Evolutionary conservation across 1,284 basidiomycete genomes (phyloP).

Genomic region (Moesziomyces sp.): DNA sequence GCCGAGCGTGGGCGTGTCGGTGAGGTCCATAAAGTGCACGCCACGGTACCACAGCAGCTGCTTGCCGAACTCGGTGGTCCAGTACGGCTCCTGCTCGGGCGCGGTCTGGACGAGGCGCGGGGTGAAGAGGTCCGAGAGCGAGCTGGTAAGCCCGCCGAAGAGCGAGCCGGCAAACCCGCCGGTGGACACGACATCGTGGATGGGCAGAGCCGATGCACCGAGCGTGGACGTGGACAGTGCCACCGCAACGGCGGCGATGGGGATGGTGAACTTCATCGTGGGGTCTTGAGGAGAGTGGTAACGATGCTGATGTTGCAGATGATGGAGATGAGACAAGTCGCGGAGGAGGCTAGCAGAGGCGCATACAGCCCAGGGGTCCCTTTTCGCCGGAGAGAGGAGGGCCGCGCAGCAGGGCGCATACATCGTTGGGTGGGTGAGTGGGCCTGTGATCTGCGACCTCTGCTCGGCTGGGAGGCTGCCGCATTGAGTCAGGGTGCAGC

Average conservation of each 20-base stretch:
- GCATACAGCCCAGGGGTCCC: not conserved
- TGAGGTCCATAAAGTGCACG: constrained; percentile 60
- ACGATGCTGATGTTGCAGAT: constrained; percentile 1
- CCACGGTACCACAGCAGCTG: constrained; percentile 47
- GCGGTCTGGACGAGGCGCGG: constrained; percentile 44
- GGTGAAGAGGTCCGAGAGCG: constrained; percentile 18
- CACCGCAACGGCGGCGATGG: constrained; percentile 17
- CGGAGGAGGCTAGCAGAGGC: not conserved
- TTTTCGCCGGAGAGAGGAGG: not conserved
- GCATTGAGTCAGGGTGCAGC: constrained; percentile 15
- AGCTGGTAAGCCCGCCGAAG: constrained; percentile 13
- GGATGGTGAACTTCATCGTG: constrained; percentile 37
- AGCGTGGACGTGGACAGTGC: constrained; percentile 5
- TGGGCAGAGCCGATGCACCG: constrained; percentile 17
- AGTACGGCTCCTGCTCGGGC: constrained; percentile 41
- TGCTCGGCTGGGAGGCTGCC: constrained; percentile 8
- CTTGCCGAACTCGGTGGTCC: constrained; percentile 61
- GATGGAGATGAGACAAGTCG: constrained; percentile 1
- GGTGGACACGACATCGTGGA: constrained; percentile 16
- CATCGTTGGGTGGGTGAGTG: not conserved
- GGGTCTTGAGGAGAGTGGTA: not conserved
- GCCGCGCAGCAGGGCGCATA: constrained; percentile 3
- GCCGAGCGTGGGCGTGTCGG: constrained; percentile 39
- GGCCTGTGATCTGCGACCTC: not conserved
- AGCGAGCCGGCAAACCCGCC: constrained; percentile 25